Evolutionary conservation across 2,329 filamentous ascomycete genomes (phyloP).

Genomic region (Alternaria brassicae): DNA sequence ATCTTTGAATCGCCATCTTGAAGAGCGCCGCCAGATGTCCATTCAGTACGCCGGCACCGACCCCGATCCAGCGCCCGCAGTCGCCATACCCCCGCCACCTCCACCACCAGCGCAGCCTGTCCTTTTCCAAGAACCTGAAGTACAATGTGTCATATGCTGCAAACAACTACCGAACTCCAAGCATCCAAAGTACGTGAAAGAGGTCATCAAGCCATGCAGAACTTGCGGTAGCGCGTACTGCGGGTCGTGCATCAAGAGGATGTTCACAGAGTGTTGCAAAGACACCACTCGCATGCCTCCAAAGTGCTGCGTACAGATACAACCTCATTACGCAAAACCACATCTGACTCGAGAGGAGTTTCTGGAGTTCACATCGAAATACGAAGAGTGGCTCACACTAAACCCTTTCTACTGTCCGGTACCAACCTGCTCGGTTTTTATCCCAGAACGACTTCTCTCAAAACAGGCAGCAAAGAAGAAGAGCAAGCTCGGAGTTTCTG

Average conservation of each 20-base stretch:
- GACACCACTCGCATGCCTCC: constrained; percentile 55
- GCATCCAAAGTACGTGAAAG: constrained; percentile 7
- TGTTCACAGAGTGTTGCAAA: constrained; percentile 53
- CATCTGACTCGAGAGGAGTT: constrained; percentile 49
- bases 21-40: constrained; percentile 13
- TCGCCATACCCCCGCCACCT: background rate
- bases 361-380: constrained; percentile 50
- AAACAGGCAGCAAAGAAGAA: constrained; percentile 10
- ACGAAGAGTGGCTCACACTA: constrained; percentile 57
- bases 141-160: constrained; percentile 36
- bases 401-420: constrained; percentile 59
- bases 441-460: constrained; percentile 42
- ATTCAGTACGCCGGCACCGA: constrained; percentile 14
- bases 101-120: background rate
- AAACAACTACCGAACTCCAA: constrained; percentile 14
- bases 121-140: background rate
- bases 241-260: constrained; percentile 47
- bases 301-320: constrained; percentile 55
- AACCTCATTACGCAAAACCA: constrained; percentile 50
- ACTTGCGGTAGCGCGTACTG: constrained; percentile 45
- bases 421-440: constrained; percentile 58
- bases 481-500: constrained; percentile 37
- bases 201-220: constrained; percentile 41
- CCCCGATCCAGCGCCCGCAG: background rate
- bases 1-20: too few species aligned